These are phyloP conservation scores for Penicillium sp. DNA, from an alignment of 2,329 filamentous ascomycete genomes.

Conservation along the genomic window DNA sequence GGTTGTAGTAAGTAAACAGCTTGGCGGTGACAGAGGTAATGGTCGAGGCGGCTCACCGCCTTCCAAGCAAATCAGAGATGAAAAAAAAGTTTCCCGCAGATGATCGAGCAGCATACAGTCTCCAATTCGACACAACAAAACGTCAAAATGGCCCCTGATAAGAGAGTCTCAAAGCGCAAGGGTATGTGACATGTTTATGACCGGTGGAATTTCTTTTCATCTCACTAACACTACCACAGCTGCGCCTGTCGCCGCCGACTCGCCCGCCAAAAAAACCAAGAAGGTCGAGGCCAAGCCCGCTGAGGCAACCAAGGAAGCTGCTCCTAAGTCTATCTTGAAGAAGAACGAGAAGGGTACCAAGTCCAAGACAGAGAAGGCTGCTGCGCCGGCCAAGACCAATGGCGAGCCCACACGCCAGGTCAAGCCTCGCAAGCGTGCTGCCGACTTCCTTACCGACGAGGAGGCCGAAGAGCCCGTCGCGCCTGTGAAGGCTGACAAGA, in stretches of 20 bases:
- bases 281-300: conserved; percentile 40
- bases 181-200: conserved; percentile 25
- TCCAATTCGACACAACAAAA: conserved; percentile 27
- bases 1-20: conserved; percentile 9
- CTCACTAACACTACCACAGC: conserved; percentile 25
- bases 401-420: conserved; percentile 36
- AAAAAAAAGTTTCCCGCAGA: conserved; percentile 37
- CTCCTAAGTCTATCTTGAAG: conserved; percentile 37
- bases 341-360: conserved; percentile 29
- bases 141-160: conserved; percentile 53
- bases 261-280: conserved; percentile 63
- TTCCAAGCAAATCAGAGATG: conserved; percentile 25
- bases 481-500: conserved; percentile 47
- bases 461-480: conserved; percentile 33
- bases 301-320: conserved; percentile 27
- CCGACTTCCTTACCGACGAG: conserved; percentile 50
- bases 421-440: conserved; percentile 50
- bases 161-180: conserved; percentile 54
- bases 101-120: conserved; percentile 23
- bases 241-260: conserved; percentile 44
- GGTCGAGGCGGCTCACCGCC: conserved; percentile 31
- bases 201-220: conserved; percentile 6
- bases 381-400: conserved; percentile 34
- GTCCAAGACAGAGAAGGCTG: conserved; percentile 26
- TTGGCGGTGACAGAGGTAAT: conserved; percentile 2